Evolutionary conservation across 768 basidiomycete genomes (phyloP).

Genomic region (Sporobolomyces phaffii): DNA sequence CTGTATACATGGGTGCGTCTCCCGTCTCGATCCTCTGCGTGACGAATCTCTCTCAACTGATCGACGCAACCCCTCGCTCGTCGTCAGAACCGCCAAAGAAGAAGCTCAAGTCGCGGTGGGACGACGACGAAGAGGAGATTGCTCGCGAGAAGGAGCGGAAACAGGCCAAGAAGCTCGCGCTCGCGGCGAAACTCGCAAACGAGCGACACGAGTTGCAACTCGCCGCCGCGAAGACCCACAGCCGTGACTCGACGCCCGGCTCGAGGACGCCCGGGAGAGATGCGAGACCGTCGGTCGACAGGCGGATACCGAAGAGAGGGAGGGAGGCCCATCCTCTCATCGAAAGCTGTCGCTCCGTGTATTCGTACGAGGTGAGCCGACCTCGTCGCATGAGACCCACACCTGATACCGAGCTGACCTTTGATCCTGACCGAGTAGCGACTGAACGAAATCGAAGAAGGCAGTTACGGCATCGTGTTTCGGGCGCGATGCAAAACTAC

Average conservation of each 20-base stretch:
- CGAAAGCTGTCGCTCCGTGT: constrained; percentile 35
- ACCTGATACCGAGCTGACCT: not conserved
- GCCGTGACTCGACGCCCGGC: not conserved
- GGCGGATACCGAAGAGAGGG: constrained; percentile 8
- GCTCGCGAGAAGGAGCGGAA: constrained; percentile 11
- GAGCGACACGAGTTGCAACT: constrained; percentile 13
- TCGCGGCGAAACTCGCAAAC: constrained; percentile 13
- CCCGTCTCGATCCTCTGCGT: too few relatives aligned
- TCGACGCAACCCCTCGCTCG: too few relatives aligned
- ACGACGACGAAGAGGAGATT: constrained; percentile 27
- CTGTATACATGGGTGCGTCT: too few relatives aligned
- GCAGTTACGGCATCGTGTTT: constrained; percentile 94
- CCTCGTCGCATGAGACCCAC: not conserved
- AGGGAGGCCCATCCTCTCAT: constrained; percentile 32
- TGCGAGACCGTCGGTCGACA: not conserved
- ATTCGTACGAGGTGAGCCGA: constrained; percentile 37
- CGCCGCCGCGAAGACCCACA: not conserved
- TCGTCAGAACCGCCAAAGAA: constrained; percentile 26
- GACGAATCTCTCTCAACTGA: too few relatives aligned
- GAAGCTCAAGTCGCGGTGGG: constrained; percentile 31
- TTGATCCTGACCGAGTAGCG: constrained; percentile 20
- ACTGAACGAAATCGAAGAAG: constrained; percentile 97
- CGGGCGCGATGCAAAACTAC: constrained; percentile 92
- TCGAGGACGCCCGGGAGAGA: not conserved
- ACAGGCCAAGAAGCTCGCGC: constrained; percentile 23